A percentile compares a stretch with the other conserved stretches of the same genome.
Evolutionary conservation across 805 yeast genomes (phyloP).

Genomic region (Trichomonascus vanleenenianus): DNA sequence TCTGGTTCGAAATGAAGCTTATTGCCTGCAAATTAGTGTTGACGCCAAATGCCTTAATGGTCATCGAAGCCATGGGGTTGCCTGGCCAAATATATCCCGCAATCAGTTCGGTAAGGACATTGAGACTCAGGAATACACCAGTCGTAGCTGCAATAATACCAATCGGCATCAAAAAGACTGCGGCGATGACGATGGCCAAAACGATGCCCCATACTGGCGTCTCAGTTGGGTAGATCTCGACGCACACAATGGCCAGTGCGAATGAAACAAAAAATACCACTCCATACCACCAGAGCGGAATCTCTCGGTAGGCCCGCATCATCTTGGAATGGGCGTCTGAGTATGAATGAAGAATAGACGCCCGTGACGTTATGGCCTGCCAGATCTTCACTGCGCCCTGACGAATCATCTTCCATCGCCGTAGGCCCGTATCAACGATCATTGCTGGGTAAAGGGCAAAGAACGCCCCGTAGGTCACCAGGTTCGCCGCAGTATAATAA

Average conservation of each 20-base stretch:
- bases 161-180: conserved; percentile 55
- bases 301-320: conserved; percentile 43
- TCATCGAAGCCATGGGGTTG: conserved; percentile 23
- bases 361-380: conserved; percentile 6
- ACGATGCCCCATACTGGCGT: conserved; percentile 38
- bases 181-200: conserved; percentile 45
- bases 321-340: conserved; percentile 33
- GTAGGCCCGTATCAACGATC: conserved; percentile 33
- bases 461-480: conserved; percentile 43
- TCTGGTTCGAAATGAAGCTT: conserved; percentile 47
- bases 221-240: conserved; percentile 18
- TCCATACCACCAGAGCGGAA: conserved; percentile 45
- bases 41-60: conserved; percentile 39
- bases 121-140: conserved; percentile 47
- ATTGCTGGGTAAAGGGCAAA: conserved; percentile 52
- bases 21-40: conserved; percentile 53
- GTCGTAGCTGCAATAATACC: conserved; percentile 55
- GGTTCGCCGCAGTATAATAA: conserved; percentile 46
- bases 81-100: conserved; percentile 62
- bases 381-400: conserved; percentile 15
- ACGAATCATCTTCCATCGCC: conserved; percentile 14
- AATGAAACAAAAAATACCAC: conserved; percentile 28
- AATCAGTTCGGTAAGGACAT: conserved; percentile 55
- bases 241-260: conserved; percentile 19
- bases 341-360: conserved; percentile 9